Conservation (phyloP, 192 early-diverging fungal genomes). For the Obelidium mucronatum region DNA sequence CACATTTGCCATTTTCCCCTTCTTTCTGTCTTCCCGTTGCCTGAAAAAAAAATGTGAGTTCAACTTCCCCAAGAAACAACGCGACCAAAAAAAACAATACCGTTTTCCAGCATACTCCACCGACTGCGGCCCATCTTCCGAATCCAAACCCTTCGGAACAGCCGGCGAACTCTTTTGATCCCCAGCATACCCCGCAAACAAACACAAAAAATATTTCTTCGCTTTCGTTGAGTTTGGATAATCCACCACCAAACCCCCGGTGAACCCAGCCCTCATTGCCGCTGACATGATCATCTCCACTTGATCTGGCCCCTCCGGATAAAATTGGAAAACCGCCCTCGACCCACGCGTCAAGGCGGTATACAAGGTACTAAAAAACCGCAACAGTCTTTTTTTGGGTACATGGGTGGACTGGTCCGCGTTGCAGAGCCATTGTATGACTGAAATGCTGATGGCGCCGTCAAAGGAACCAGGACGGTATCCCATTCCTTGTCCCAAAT, state of each 20-base stretch:
- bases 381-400: slow-evolving; percentile 80
- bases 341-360: slow-evolving; percentile 87
- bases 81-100: slow-evolving; percentile 18
- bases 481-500: slow-evolving; percentile 93
- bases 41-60: background rate
- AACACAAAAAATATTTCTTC: slow-evolving; percentile 94
- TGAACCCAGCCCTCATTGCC: slow-evolving; percentile 93
- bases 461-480: slow-evolving; percentile 98
- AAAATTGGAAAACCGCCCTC: slow-evolving; percentile 97
- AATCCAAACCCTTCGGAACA: slow-evolving; percentile 73
- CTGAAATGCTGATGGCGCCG: slow-evolving; percentile 93
- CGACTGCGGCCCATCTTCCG: slow-evolving; percentile 63
- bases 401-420: slow-evolving; percentile 90
- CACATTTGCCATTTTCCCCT: slow-evolving; percentile 26
- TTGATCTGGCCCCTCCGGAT: slow-evolving; percentile 95
- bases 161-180: slow-evolving; percentile 56
- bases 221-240: slow-evolving; percentile 97
- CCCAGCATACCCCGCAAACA: slow-evolving; percentile 89
- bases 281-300: slow-evolving; percentile 88
- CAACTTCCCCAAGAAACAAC: background rate
- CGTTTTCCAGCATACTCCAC: slow-evolving; percentile 47
- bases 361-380: slow-evolving; percentile 94
- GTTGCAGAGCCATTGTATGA: slow-evolving; percentile 98
- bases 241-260: slow-evolving; percentile 94
- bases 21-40: slow-evolving; percentile 22